Base-by-base conservation (phyloP, 2,329 filamentous ascomycete genomes). In the Pyrenophora graminea region DNA sequence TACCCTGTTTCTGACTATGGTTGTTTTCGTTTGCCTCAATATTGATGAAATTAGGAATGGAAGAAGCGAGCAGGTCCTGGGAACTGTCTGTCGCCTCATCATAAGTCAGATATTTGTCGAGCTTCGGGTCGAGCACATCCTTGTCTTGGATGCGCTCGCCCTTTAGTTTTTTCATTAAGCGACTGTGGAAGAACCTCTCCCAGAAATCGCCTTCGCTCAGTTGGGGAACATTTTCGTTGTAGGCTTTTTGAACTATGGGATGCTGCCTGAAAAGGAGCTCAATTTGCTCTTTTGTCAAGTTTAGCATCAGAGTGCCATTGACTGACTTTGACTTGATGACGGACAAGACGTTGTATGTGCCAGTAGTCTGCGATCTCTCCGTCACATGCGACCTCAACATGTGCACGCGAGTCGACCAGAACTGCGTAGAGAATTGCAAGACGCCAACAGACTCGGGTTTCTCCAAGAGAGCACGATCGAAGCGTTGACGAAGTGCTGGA, bases 11-110 rank as follows among this genome's bases (percentile, higher is more conserved):
- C 45, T 92, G 90, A 62, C 91, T 95, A 72, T 96, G 87, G 66
- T 99, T 93, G 71, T 94, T 90, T 74, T 97, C 94, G 67, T 99
- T 99, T 25, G 88, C 94, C 68, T 93, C 90, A 21, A 99, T 75
- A 70, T 99, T 89, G 62, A 99, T 92, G 58, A 95, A 92, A 63
- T 92, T 86, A 1, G 94, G 92, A 17, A 99, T 85, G 48, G 87
- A 83, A 30, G 86, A 78, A 3, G 86, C 77, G 58, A 83, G 63
- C 13, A 74, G 66, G 4, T 76, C 74, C 33, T 71, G 72, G 0
- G 76, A 68, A 18, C 72, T 69, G 12, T 77, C 78, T 21, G 76
- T 74, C 39, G 80, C 74, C 60, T 91, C 88, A 55, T 90, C 88
- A 32, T 82, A 82, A 51, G 88, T 85, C 19, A 96, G 82, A 70